These are phyloP conservation scores for Racocetra persica DNA, from an alignment of 371 early-diverging fungal species.

Conservation along the genomic window DNA sequence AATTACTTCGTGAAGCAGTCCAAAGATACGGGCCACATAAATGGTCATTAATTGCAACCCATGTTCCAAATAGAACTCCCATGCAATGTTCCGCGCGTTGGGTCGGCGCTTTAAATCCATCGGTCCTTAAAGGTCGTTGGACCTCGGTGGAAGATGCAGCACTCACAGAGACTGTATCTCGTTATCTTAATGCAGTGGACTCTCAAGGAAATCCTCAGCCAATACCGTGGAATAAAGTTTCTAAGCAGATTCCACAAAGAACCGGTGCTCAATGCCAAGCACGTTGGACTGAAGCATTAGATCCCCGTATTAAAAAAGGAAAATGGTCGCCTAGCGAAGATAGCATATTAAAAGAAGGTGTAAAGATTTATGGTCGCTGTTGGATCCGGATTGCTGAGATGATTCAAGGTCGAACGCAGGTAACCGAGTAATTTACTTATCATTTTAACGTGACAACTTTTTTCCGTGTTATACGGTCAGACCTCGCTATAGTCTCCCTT, in stretches of 20 bases:
- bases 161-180: constrained; percentile 62
- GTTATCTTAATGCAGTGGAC: constrained; percentile 63
- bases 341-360: constrained; percentile 62
- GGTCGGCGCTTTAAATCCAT: constrained; percentile 69
- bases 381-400: constrained; percentile 75
- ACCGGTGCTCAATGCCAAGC: constrained; percentile 85
- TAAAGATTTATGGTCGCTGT: constrained; percentile 62
- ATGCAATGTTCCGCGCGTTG: constrained; percentile 75
- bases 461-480: background rate
- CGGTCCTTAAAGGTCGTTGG: constrained; percentile 63
- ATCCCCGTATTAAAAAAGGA: constrained; percentile 77
- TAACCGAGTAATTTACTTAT: background rate
- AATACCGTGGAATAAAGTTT: constrained; percentile 67
- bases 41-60: constrained; percentile 70
- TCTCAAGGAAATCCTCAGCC: constrained; percentile 59
- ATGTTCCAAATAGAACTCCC: constrained; percentile 69
- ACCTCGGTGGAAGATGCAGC: constrained; percentile 67
- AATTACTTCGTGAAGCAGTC: constrained; percentile 34
- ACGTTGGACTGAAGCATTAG: constrained; percentile 82
- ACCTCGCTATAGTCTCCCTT: too few relatives aligned
- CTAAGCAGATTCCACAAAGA: constrained; percentile 68
- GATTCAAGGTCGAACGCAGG: constrained; percentile 70
- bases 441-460: background rate
- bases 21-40: constrained; percentile 60
- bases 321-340: constrained; percentile 85